Percentiles rank a stretch among this genome's conserved stretches.
Evolutionary conservation across 495 filamentous ascomycete species (phyloP).

Genomic region (Monascus purpureus): DNA sequence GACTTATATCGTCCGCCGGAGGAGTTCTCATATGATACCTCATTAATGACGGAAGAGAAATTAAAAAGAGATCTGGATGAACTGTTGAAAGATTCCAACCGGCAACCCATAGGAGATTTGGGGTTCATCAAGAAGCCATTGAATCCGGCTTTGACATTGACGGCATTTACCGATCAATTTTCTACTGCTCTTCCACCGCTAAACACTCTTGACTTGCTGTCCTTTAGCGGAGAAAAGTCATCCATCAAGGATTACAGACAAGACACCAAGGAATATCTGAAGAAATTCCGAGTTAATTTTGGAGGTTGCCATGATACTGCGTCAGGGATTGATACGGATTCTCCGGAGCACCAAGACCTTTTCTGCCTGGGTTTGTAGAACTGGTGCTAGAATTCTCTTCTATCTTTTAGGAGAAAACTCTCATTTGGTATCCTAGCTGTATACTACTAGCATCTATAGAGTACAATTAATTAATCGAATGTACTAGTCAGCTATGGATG

Average conservation of each 20-base stretch:
- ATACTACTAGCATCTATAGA: too few species aligned
- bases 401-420: too few species aligned
- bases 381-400: neutral
- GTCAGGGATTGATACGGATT: slow-evolving; percentile 1
- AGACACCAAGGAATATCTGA: slow-evolving; percentile 15
- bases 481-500: too few species aligned
- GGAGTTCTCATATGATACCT: slow-evolving; percentile 26
- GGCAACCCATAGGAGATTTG: slow-evolving; percentile 1
- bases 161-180: slow-evolving; percentile 20
- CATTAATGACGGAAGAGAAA: neutral
- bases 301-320: slow-evolving; percentile 18
- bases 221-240: slow-evolving; percentile 18
- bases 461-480: too few species aligned
- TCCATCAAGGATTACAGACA: slow-evolving; percentile 4
- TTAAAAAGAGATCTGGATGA: slow-evolving; percentile 4
- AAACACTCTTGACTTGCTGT: slow-evolving; percentile 19
- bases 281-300: slow-evolving; percentile 20
- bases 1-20: slow-evolving; percentile 60
- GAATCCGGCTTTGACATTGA: slow-evolving; percentile 12
- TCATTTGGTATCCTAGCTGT: too few species aligned
- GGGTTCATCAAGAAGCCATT: slow-evolving; percentile 10
- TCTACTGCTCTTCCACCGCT: slow-evolving; percentile 19
- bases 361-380: slow-evolving; percentile 15
- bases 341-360: slow-evolving; percentile 11
- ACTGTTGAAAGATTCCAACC: neutral